These are phyloP conservation scores for Debaryomyces nepalensis DNA, from an alignment of 1,139 yeast genomes.

Conservation along the genomic window DNA sequence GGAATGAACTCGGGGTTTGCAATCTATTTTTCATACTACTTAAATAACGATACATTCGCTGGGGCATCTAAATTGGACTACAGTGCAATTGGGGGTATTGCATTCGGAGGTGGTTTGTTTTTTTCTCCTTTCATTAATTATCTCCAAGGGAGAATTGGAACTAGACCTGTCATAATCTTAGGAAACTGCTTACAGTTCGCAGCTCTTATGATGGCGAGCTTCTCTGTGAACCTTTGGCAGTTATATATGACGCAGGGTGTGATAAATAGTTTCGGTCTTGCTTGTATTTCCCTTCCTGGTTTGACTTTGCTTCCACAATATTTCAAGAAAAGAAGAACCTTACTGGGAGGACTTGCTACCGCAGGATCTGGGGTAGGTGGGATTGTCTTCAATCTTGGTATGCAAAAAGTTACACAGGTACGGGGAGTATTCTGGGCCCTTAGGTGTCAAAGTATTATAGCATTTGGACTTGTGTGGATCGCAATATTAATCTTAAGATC, in stretches of 20 bases:
- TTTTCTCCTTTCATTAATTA: conserved; percentile 47
- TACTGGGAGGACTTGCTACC: conserved; percentile 61
- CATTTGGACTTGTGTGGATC: conserved; percentile 37
- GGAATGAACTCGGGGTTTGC: conserved; percentile 61
- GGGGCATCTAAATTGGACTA: conserved; percentile 50
- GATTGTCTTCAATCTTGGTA: conserved; percentile 46
- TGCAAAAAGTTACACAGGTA: conserved; percentile 37
- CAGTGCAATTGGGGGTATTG: conserved; percentile 47
- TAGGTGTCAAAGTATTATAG: conserved; percentile 41
- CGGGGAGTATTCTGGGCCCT: conserved; percentile 40
- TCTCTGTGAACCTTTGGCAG: conserved; percentile 54
- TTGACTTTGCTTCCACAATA: conserved; percentile 53
- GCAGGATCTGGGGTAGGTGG: conserved; percentile 72
- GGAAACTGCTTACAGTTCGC: conserved; percentile 56
- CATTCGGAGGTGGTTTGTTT: conserved; percentile 42
- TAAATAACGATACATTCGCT: conserved; percentile 36
- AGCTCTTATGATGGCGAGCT: conserved; percentile 59
- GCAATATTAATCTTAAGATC: conserved; percentile 32
- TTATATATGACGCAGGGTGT: conserved; percentile 56
- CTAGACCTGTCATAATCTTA: conserved; percentile 37
- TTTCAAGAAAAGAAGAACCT: conserved; percentile 56
- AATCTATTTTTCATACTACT: conserved; percentile 52
- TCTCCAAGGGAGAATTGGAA: conserved; percentile 45
- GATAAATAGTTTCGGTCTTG: conserved; percentile 55
- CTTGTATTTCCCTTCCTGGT: conserved; percentile 48